A percentile compares a stretch with the other conserved stretches of the same genome.
phyloP scores from a whole-genome alignment of 164 flowering plant species.

The Vitis cinerea region DNA sequence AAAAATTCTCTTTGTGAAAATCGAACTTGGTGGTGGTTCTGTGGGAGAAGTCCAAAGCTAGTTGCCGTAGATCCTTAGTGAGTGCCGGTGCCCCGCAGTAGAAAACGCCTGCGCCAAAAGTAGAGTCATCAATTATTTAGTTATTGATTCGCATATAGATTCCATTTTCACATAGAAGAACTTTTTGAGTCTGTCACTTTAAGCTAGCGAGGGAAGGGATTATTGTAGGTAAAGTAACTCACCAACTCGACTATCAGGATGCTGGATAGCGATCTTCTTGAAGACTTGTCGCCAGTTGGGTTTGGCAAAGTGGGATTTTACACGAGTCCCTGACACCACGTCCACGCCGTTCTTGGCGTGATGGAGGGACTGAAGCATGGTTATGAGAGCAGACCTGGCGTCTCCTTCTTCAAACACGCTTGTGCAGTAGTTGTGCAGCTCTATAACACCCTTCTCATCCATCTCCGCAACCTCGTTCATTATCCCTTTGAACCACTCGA shows the following conservation, averaged over 20 bases:
- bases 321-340: conserved; percentile 56
- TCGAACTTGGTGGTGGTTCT: conserved; percentile 43
- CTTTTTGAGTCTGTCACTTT: too few species aligned
- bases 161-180: too few species aligned
- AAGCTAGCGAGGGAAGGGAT: too few species aligned
- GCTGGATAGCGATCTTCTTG: conserved; percentile 50
- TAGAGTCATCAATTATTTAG: not conserved
- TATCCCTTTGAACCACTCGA: conserved; percentile 67
- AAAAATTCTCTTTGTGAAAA: conserved; percentile 48
- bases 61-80: conserved; percentile 30
- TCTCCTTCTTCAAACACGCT: conserved; percentile 71
- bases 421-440: conserved; percentile 65
- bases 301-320: conserved; percentile 63
- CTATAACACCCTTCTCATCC: conserved; percentile 45
- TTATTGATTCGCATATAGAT: too few species aligned
- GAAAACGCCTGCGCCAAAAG: conserved; percentile 37
- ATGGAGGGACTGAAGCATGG: conserved; percentile 60
- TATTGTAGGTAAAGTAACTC: conserved; percentile 12
- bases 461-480: conserved; percentile 62
- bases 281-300: conserved; percentile 65
- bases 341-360: conserved; percentile 63
- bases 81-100: conserved; percentile 50
- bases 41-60: conserved; percentile 39
- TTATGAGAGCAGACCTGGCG: conserved; percentile 55
- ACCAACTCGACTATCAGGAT: conserved; percentile 44